A percentile compares a stretch with the other conserved stretches of the same genome.
These are phyloP conservation scores for Lepraria neglecta DNA, from an alignment of 495 filamentous ascomycete species.

Conservation along the genomic window DNA sequence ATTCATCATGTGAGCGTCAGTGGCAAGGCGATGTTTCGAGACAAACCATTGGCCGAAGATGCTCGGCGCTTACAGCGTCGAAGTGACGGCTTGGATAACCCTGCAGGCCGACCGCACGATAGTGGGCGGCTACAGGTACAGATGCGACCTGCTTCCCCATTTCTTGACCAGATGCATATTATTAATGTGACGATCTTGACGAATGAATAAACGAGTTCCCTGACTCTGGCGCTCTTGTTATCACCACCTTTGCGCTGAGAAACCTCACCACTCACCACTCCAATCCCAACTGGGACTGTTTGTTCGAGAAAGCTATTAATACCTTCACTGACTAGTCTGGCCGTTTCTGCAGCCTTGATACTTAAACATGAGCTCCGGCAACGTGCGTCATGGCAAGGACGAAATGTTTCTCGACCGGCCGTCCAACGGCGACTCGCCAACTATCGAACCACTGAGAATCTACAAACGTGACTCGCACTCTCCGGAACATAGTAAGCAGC, in stretches of 20 bases:
- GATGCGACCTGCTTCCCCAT: background rate
- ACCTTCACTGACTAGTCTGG: conserved; percentile 6
- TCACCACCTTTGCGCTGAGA: background rate
- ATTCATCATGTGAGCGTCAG: conserved; percentile 1
- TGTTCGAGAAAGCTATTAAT: conserved; percentile 18
- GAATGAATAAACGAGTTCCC: conserved; percentile 4
- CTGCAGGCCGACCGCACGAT: conserved; percentile 4
- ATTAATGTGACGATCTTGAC: background rate
- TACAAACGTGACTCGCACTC: conserved; percentile 60
- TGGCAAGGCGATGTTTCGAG: background rate
- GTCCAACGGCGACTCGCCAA: conserved; percentile 55
- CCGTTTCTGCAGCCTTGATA: conserved; percentile 17
- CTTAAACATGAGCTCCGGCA: conserved; percentile 28
- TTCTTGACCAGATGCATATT: conserved; percentile 1
- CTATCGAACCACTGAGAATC: conserved; percentile 79
- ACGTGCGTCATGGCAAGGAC: conserved; percentile 50
- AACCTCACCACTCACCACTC: conserved; percentile 10
- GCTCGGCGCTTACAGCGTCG: conserved; percentile 14
- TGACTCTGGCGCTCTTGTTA: background rate
- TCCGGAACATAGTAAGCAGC: conserved; percentile 36
- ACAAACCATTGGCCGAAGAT: conserved; percentile 1
- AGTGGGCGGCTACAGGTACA: conserved; percentile 11
- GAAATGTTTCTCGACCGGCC: conserved; percentile 70
- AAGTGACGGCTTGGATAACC: conserved; percentile 3
- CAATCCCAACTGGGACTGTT: background rate